Evolutionary conservation across 2,329 filamentous ascomycete genomes (phyloP), one percentile per base, ranked within the genome.

Genomic region (Cercospora beticola): DNA sequence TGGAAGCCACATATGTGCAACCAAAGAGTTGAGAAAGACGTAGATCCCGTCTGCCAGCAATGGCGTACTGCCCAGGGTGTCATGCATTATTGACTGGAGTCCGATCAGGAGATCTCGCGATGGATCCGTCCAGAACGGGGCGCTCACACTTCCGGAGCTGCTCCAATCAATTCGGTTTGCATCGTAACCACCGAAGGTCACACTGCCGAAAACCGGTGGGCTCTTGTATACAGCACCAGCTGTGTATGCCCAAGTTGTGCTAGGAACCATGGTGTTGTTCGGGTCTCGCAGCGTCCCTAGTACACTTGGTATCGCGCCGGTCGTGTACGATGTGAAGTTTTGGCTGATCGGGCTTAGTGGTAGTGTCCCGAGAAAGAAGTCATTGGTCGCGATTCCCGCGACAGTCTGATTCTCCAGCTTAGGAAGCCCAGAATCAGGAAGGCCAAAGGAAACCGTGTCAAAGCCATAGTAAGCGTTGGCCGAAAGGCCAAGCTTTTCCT

Each of bases 111-210:
- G 64, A 59, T 77, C 75, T 8, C 75, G 69, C 16, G 70, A 68
- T 21, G 65, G 58, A 43, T 75, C 75, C 9, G 49, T 60, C n/a
- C 64, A 67, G 77, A 81, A 69, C 68, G 75, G 56, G 7, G 36
- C 46, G 75, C 81, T 78, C 23, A 70, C 68, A 52, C 46, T 52
- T 21, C 46, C 46, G 1, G 74, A 68, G 14, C 68, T 65, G 49
- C 76, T 75, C 75, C 64, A 23, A 69, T 75, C 46, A 68, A 81
- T 79, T n/a, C 80, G 78, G 0, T 77, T 78, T 18, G 75, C 72
- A 68, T 83, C 81, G 65, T 81, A 83, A 5, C 82, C 81, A 16
- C 82, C 81, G 4, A 83, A 68, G 1, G 79, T 77, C 23, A 72
- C 60, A 56, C 82, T 74, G 1, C 76, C 76, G 10, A 71, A 75